Conservation (phyloP, 768 basidiomycete species). For the Crassisporium funariophilum region DNA sequence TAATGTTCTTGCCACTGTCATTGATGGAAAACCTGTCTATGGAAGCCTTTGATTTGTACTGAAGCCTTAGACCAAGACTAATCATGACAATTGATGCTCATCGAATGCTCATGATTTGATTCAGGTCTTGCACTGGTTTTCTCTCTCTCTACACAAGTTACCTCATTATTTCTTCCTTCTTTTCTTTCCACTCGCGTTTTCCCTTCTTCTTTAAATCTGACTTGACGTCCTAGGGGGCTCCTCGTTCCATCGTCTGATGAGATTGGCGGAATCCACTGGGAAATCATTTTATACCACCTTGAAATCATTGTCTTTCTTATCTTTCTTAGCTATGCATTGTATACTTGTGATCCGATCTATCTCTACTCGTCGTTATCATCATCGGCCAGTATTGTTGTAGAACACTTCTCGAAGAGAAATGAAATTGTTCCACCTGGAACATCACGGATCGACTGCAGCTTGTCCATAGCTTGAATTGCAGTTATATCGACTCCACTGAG, state of each 20-base stretch:
- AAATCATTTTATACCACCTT: slow-evolving; percentile 22
- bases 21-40: slow-evolving; percentile 65
- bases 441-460: slow-evolving; percentile 33
- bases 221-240: too few species aligned
- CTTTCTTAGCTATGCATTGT: slow-evolving; percentile 5
- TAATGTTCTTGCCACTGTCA: slow-evolving; percentile 70
- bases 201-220: neutral
- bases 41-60: slow-evolving; percentile 35
- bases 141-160: too few species aligned
- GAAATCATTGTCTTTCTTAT: slow-evolving; percentile 7
- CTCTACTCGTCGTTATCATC: slow-evolving; percentile 10
- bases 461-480: slow-evolving; percentile 41
- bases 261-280: slow-evolving; percentile 17
- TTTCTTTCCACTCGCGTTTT: neutral
- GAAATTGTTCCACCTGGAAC: slow-evolving; percentile 71
- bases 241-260: neutral
- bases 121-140: too few species aligned
- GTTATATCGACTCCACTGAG: slow-evolving; percentile 44
- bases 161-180: slow-evolving; percentile 3
- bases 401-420: slow-evolving; percentile 69
- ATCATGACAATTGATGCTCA: too few species aligned
- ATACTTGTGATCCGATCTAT: slow-evolving; percentile 1
- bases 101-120: too few species aligned
- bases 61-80: too few species aligned
- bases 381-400: slow-evolving; percentile 15